These are phyloP conservation scores for Hemileccinum impolitum DNA, from an alignment of 768 basidiomycete genomes.

Conservation along the genomic window DNA sequence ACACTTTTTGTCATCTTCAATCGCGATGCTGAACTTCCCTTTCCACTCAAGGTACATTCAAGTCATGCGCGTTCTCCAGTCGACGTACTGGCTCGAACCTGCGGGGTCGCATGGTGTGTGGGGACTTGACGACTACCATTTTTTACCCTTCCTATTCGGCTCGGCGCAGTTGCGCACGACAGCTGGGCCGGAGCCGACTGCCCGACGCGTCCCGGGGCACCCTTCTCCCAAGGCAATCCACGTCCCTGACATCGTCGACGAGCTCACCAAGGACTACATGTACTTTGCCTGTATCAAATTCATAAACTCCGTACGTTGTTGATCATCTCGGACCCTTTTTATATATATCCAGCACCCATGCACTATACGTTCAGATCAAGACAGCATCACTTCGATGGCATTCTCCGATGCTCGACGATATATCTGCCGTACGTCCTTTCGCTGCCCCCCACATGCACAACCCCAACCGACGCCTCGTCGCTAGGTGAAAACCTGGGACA, in stretches of 20 bases:
- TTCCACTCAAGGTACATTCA: conserved; percentile 56
- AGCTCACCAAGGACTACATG: conserved; percentile 91
- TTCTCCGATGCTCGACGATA: conserved; percentile 98
- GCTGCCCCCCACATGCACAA: too few relatives aligned
- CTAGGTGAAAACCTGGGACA: conserved; percentile 89
- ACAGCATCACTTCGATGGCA: conserved; percentile 96
- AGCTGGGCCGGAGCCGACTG: neutral
- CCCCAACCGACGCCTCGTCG: neutral
- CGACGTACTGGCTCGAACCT: conserved; percentile 95
- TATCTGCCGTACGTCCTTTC: conserved; percentile 61
- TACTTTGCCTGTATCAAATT: conserved; percentile 95
- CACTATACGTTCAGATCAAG: conserved; percentile 63
- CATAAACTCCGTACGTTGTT: conserved; percentile 77
- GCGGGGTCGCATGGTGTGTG: conserved; percentile 99
- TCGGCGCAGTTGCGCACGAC: conserved; percentile 59
- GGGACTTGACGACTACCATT: conserved; percentile 97
- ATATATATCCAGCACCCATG: neutral
- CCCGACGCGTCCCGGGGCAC: conserved; percentile 48
- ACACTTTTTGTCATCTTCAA: too few relatives aligned
- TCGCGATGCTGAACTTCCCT: neutral
- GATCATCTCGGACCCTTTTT: neutral
- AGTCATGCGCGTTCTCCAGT: conserved; percentile 84
- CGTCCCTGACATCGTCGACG: conserved; percentile 85
- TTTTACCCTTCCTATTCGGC: conserved; percentile 87
- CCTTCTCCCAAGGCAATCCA: conserved; percentile 92